A percentile compares a stretch with the other conserved stretches of the same genome.
These are phyloP conservation scores for Leishmania amazonensis DNA, from an alignment of 208 protist genomes.

Conservation along the genomic window DNA sequence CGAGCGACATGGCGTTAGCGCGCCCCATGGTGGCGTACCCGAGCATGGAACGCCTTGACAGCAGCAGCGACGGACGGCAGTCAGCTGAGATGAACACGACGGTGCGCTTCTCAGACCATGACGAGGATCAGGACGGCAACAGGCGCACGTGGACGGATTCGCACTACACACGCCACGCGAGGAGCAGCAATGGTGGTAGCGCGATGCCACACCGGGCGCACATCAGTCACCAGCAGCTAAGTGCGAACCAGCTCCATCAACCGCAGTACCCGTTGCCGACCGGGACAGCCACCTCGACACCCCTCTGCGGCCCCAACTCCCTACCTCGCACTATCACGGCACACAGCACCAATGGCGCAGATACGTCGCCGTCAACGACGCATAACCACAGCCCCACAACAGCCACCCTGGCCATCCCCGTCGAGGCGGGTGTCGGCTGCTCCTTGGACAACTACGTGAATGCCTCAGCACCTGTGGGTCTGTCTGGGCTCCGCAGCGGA, in stretches of 20 bases:
- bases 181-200: background rate
- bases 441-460: conserved; percentile 1
- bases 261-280: conserved; percentile 1
- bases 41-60: conserved; percentile 7
- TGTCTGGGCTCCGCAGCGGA: conserved; percentile 6
- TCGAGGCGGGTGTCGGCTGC: background rate
- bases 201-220: background rate
- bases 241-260: conserved; percentile 1
- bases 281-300: background rate
- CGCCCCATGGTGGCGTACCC: background rate
- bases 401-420: conserved; percentile 17
- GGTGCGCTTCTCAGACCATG: conserved; percentile 5
- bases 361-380: conserved; percentile 10
- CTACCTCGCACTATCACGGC: conserved; percentile 9
- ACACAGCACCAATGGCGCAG: conserved; percentile 4
- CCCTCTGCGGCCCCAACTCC: conserved; percentile 4
- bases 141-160: background rate
- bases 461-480: background rate
- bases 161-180: background rate
- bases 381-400: conserved; percentile 8
- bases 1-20: background rate
- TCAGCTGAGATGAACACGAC: conserved; percentile 9
- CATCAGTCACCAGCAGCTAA: background rate
- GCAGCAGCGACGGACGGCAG: conserved; percentile 2
- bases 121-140: background rate